These are phyloP conservation scores for Parascedosporium putredinis DNA, from an alignment of 2,329 filamentous ascomycete genomes.

Conservation along the genomic window DNA sequence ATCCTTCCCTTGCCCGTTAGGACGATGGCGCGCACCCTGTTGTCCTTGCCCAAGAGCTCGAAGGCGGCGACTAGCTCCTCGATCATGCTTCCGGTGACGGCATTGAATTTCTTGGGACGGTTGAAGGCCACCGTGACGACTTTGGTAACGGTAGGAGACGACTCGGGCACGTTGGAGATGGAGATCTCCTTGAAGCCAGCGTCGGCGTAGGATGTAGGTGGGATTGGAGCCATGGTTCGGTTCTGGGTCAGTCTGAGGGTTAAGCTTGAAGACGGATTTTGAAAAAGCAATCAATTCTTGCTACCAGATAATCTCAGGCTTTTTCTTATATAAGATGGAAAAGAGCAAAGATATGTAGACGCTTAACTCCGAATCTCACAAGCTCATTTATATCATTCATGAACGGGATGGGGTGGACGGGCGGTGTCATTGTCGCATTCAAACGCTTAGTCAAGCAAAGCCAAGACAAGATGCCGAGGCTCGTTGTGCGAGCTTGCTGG, in stretches of 20 bases:
- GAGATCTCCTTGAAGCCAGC: constrained; percentile 9
- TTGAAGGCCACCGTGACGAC: constrained; percentile 51
- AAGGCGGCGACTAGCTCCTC: constrained; percentile 18
- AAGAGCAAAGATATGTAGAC: no score
- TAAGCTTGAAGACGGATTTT: neutral
- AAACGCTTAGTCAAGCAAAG: neutral
- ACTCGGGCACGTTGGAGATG: constrained; percentile 7
- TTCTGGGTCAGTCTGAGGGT: neutral
- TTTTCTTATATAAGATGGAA: no score
- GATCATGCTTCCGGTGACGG: constrained; percentile 29
- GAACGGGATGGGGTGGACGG: neutral
- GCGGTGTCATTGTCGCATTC: neutral
- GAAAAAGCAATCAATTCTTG: neutral
- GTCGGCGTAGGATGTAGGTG: constrained; percentile 4
- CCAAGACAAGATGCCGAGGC: neutral
- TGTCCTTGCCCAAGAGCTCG: constrained; percentile 42
- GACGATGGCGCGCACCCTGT: constrained; percentile 48
- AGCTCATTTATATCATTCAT: neutral
- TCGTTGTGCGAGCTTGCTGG: neutral
- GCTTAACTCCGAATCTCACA: neutral
- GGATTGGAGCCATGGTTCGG: neutral
- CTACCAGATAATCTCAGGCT: no score
- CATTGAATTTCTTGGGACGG: constrained; percentile 47
- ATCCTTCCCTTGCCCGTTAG: constrained; percentile 53
- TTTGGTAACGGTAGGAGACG: constrained; percentile 21